A percentile compares a stretch with the other conserved stretches of the same genome.
Conservation (phyloP, 2,329 filamentous ascomycete species). For the Diaporthe vaccinii region DNA sequence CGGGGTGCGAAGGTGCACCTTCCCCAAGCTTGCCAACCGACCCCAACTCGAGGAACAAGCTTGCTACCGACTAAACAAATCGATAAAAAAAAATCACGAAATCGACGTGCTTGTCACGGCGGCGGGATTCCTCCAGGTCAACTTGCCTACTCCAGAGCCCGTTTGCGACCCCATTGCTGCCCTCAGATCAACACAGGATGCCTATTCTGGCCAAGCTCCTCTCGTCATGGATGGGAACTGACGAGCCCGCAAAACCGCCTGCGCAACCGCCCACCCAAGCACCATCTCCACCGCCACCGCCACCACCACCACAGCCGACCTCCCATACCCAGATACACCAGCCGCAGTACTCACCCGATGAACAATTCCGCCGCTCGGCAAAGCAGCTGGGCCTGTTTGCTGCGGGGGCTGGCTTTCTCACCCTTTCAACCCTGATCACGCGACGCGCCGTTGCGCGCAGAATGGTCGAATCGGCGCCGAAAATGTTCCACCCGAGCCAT, state of each 20-base stretch:
- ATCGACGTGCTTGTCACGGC: background rate
- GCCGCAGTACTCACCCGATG: conserved; percentile 43
- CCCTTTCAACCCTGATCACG: conserved; percentile 78
- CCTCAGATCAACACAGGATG: background rate
- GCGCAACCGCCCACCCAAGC: conserved; percentile 16
- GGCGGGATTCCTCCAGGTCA: background rate
- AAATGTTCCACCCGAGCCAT: conserved; percentile 78
- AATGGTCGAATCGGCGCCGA: conserved; percentile 72
- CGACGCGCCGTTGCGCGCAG: conserved; percentile 78
- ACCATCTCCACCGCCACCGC: background rate
- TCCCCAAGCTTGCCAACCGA: background rate
- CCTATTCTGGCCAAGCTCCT: conserved; percentile 34
- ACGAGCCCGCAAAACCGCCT: conserved; percentile 26
- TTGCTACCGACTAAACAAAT: background rate
- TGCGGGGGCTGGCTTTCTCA: conserved; percentile 81
- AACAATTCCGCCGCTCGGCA: conserved; percentile 58
- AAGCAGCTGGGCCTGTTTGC: conserved; percentile 79
- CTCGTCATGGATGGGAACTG: conserved; percentile 27
- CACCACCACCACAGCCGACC: conserved; percentile 6
- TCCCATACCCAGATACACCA: background rate
- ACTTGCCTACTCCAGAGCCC: background rate
- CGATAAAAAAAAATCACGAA: background rate
- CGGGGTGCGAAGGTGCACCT: background rate
- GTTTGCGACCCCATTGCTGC: background rate
- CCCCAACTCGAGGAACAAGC: conserved; percentile 1